Evolutionary conservation across 768 basidiomycete species (phyloP), one percentile per base, ranked within the genome.

Genomic region (Vararia minispora): DNA sequence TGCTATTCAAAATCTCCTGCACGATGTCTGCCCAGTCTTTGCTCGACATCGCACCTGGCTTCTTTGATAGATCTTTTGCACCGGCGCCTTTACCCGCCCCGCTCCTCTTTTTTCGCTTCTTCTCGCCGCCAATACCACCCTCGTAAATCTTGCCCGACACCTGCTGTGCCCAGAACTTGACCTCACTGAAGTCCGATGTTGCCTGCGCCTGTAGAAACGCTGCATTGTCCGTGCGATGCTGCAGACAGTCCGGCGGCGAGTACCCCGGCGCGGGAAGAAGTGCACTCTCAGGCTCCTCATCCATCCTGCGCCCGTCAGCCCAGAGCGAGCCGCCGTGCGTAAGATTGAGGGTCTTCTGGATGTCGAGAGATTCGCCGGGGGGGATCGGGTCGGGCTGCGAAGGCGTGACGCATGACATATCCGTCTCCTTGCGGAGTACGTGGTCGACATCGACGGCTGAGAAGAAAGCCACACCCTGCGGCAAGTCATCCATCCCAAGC

Each of bases 401-500:
- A 0, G 94, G 94, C 6, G 95, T 99, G 24, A 88, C 73, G 49
- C 94, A 99, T 0, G 87, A 68, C 86, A 98, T 89, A 54, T 91
- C 85, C 18, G 91, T 89, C 60, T 98, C 94, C 58, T 99, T 99
- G 25, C 95, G 72, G 28, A 97, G 66, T 1, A 95, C 85, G 12
- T 68, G 65, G 57, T 99, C 94, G 16, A 98, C 64, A 55, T 98
- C 95, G 33, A 99, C 90, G 0, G 89, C 87, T 2, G 90, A 95
- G 65, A 99, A 97, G 65, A 95, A 99, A 0, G 91, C 89, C 5
- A 95, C 85, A 26, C 92, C 79, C 52, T 94, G 89, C 0, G 95
- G 95, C 2, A 98, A 66, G 53, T 98, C 87, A 52, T 90, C 87
- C 81, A 99, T 87, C 4, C 91, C 90, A n/a, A 98, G 66, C 50